Percentiles rank a stretch among this genome's conserved stretches.
These are phyloP conservation scores for Shiraia bambusicola DNA, from an alignment of 2,329 filamentous ascomycete species.

Conservation along the genomic window DNA sequence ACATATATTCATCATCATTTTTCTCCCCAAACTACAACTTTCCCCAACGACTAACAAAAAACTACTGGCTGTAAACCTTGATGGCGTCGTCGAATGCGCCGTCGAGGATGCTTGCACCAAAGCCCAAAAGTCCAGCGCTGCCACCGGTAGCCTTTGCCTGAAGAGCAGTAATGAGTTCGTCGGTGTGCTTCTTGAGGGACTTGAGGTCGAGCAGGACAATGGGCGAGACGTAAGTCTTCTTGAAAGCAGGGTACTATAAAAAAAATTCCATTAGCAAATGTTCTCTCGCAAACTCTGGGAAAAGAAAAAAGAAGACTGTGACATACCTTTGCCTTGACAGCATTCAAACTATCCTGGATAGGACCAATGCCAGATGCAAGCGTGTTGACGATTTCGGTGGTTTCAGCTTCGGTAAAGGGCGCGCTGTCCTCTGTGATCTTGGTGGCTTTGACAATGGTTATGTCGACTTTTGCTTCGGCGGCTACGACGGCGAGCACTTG, in stretches of 20 bases:
- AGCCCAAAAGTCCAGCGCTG: too few species aligned
- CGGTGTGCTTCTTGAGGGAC: constrained; percentile 23
- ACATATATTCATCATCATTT: too few species aligned
- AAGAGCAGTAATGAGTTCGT: constrained; percentile 19
- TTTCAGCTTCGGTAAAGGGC: constrained; percentile 19
- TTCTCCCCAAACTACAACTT: too few species aligned
- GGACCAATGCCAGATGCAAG: constrained; percentile 18
- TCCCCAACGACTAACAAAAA: too few species aligned
- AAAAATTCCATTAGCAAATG: too few species aligned
- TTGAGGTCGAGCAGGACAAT: constrained; percentile 26
- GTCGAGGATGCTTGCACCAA: too few species aligned
- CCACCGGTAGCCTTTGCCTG: constrained; percentile 14
- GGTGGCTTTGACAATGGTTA: constrained; percentile 19
- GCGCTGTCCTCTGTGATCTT: constrained; percentile 12
- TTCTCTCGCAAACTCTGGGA: too few species aligned
- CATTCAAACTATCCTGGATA: constrained; percentile 16
- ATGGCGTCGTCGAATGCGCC: too few species aligned
- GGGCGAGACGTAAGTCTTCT: constrained; percentile 20
- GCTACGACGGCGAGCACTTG: constrained; percentile 22
- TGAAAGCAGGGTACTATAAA: constrained; percentile 26
- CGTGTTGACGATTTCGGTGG: constrained; percentile 12
- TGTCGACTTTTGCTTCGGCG: constrained; percentile 20
- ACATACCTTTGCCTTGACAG: constrained; percentile 17
- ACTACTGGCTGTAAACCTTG: too few species aligned
- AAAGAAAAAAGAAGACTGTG: not conserved